These are phyloP conservation scores for Passiflora organensis DNA, from an alignment of 345 rosid species.

Conservation along the genomic window DNA sequence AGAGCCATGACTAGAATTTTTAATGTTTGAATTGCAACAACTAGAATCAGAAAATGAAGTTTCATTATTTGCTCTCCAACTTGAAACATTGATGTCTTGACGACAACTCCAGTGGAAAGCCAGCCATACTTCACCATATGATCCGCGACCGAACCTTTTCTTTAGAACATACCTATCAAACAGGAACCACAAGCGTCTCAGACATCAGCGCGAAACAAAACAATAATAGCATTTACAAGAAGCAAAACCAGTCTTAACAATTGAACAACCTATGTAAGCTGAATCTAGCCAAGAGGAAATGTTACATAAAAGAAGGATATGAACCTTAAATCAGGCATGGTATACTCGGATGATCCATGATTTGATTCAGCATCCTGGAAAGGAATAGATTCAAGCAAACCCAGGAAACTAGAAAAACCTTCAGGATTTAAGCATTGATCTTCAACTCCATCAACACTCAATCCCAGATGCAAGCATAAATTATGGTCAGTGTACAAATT, in stretches of 20 bases:
- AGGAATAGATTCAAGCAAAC: slow-evolving; percentile 80
- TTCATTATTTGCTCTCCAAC: slow-evolving; percentile 35
- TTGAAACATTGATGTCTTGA: slow-evolving; percentile 39
- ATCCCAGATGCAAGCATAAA: slow-evolving; percentile 54
- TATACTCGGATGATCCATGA: slow-evolving; percentile 50
- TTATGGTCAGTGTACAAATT: slow-evolving; percentile 39
- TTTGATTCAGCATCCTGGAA: slow-evolving; percentile 57
- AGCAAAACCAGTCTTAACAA: neutral
- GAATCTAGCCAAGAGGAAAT: neutral
- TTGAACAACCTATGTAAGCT: slow-evolving; percentile 3
- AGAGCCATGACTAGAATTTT: slow-evolving; percentile 32
- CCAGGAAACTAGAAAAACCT: slow-evolving; percentile 68
- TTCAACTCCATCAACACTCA: slow-evolving; percentile 42
- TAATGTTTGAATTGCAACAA: slow-evolving; percentile 20
- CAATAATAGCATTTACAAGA: too few species aligned
- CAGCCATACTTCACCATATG: slow-evolving; percentile 96
- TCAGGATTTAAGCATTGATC: slow-evolving; percentile 70
- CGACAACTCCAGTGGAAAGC: slow-evolving; percentile 81
- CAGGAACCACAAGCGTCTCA: slow-evolving; percentile 14
- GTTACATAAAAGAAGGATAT: slow-evolving; percentile 12
- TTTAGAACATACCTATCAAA: slow-evolving; percentile 64
- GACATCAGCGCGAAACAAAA: slow-evolving; percentile 11
- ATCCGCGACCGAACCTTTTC: slow-evolving; percentile 87
- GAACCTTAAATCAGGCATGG: slow-evolving; percentile 60
- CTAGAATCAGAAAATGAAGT: slow-evolving; percentile 29